Evolutionary conservation across 805 yeast species (phyloP).

Genomic region (Lipomyces sp.): DNA sequence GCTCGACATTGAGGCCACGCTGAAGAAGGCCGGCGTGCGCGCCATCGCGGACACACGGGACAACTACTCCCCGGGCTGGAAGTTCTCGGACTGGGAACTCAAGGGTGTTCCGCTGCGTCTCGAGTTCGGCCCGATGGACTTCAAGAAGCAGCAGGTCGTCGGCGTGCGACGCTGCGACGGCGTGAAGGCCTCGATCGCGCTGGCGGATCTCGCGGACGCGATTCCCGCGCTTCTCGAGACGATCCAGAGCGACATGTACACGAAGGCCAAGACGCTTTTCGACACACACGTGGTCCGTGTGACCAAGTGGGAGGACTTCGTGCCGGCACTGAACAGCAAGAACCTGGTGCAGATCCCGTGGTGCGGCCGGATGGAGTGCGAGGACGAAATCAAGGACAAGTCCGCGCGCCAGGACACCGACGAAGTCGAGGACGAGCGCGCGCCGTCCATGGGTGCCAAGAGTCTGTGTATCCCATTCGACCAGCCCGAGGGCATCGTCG

Average conservation of each 20-base stretch:
- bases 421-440: constrained; percentile 85
- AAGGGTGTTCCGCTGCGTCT: constrained; percentile 92
- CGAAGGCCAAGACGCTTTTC: constrained; percentile 74
- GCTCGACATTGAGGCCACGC: constrained; percentile 59
- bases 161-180: constrained; percentile 93
- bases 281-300: constrained; percentile 82
- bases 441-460: constrained; percentile 99
- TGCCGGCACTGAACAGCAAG: constrained; percentile 85
- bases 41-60: constrained; percentile 85
- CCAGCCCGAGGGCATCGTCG: constrained; percentile 60
- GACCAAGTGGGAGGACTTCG: constrained; percentile 86
- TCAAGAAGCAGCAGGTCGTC: constrained; percentile 70
- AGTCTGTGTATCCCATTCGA: constrained; percentile 93
- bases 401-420: constrained; percentile 73
- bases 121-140: constrained; percentile 96
- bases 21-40: constrained; percentile 63
- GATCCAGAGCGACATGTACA: constrained; percentile 72
- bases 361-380: constrained; percentile 95
- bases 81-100: constrained; percentile 94
- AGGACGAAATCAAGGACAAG: constrained; percentile 91
- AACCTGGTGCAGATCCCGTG: constrained; percentile 92
- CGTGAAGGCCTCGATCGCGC: constrained; percentile 62
- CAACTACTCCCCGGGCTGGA: constrained; percentile 98
- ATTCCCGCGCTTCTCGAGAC: constrained; percentile 76
- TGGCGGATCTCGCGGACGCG: constrained; percentile 60